phyloP scores from a whole-genome alignment of 371 early-diverging fungal genomes.

The Mortierella sp. region DNA sequence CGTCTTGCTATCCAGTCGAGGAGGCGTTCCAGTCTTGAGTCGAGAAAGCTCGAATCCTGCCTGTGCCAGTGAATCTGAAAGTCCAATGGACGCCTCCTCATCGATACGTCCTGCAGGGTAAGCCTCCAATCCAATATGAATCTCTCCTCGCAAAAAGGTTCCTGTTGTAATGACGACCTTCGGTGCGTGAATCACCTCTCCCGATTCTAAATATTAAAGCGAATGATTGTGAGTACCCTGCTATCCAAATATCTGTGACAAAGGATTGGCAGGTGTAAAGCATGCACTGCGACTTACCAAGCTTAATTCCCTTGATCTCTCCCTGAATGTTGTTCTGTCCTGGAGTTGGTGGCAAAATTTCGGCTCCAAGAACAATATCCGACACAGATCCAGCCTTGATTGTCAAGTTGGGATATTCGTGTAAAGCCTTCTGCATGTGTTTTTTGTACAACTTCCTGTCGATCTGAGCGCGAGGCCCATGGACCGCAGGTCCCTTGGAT shows the following conservation, averaged over 20 bases:
- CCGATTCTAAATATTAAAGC: slow-evolving; percentile 62
- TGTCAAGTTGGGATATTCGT: slow-evolving; percentile 79
- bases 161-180: slow-evolving; percentile 90
- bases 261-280: neutral
- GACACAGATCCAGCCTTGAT: slow-evolving; percentile 81
- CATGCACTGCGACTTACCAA: slow-evolving; percentile 37
- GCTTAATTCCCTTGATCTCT: slow-evolving; percentile 59
- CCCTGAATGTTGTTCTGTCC: slow-evolving; percentile 48
- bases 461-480: slow-evolving; percentile 91
- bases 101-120: slow-evolving; percentile 88
- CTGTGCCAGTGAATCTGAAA: slow-evolving; percentile 80
- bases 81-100: slow-evolving; percentile 82
- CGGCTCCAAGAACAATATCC: slow-evolving; percentile 75
- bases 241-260: no score
- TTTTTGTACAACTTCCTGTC: slow-evolving; percentile 86
- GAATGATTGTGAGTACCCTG: neutral
- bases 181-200: slow-evolving; percentile 77
- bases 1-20: slow-evolving; percentile 81
- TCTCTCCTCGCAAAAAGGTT: slow-evolving; percentile 89
- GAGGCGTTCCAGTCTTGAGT: slow-evolving; percentile 91
- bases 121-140: slow-evolving; percentile 72
- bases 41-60: slow-evolving; percentile 85
- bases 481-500: slow-evolving; percentile 91
- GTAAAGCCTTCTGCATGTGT: slow-evolving; percentile 76
- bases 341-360: slow-evolving; percentile 45